Evolutionary conservation across 768 basidiomycete species (phyloP), one percentile per base, ranked within the genome.

Genomic region (Podaxis carcinomalis): DNA sequence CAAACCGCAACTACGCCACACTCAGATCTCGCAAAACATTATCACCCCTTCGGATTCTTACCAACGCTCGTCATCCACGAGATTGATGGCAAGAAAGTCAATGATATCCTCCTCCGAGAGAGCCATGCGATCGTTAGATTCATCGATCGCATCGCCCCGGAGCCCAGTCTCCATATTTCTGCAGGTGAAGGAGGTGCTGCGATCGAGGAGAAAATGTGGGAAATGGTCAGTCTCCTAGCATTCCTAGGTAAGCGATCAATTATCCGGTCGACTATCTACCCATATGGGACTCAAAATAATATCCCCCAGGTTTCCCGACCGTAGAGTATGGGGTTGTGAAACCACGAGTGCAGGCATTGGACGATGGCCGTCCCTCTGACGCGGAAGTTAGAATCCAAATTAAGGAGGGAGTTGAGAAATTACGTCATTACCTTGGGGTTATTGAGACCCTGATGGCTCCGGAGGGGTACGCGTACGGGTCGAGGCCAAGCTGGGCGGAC

Each of bases 181-280:
- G 27, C 65, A 6, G 66, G 66, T 5, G 62, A 65, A 21, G 40
- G 51, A 1, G 65, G 62, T 5, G 67, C 51, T 32, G 46, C 62
- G 1, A 51, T 73, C 7, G 68, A 68, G 49, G 74, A 75, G 61
- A 72, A 70, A 56, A 71, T 75, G 68, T 75, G 72, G 72, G 74
- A 75, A 54, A 64, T 72, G 36, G 72, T 72, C 19, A 73, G 72
- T 59, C 61, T 75, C 5, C 61, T 66, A 2, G 68, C 70, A 16
- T 72, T 66, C n/a, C 70, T 69, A 21, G 73, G 73, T 73, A 37
- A 62, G 71, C 35, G 25, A 28, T 7, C 27, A 11, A 10, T 21
- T 19, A n/a, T 10, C 11, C 32, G 9, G n/a, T 16, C 42, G 42
- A 19, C 40, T 16, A 25, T 49, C 21, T 27, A 32, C 47, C 47